Conservation (phyloP, 2,329 filamentous ascomycete species). For the Botrytis cinerea region DNA sequence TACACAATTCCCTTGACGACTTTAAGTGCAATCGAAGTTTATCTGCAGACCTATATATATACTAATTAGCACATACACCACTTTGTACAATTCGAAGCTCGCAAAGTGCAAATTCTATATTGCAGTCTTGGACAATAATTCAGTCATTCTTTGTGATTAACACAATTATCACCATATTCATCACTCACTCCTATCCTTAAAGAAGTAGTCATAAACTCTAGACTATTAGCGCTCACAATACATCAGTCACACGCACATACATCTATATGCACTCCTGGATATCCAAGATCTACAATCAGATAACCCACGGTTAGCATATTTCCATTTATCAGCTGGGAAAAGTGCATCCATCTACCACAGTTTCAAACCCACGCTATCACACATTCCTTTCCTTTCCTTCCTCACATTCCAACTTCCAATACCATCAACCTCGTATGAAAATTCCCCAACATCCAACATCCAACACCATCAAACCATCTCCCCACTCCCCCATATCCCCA, state of each 20-base stretch:
- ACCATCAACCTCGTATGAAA: too few species aligned
- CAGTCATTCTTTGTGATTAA: not conserved
- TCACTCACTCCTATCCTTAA: not conserved
- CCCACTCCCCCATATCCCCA: too few species aligned
- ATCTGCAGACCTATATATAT: not conserved
- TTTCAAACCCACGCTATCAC: not conserved
- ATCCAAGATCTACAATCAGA: not conserved
- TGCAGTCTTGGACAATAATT: rapidly evolving
- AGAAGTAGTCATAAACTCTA: not conserved
- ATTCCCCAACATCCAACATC: not conserved
- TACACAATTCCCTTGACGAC: not conserved
- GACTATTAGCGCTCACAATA: not conserved
- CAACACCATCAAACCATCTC: not conserved
- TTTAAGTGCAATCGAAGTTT: rapidly evolving
- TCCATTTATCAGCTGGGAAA: not conserved
- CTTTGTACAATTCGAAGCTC: rapidly evolving
- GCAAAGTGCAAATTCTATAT: not conserved
- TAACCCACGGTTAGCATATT: not conserved
- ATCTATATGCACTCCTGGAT: not conserved
- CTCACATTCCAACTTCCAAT: not conserved
- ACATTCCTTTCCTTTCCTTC: not conserved
- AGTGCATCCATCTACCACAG: not conserved
- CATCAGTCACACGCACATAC: not conserved
- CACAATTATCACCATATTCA: not conserved
- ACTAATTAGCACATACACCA: rapidly evolving